phyloP scores from a whole-genome alignment of 2,329 filamentous ascomycete genomes.

The Fusarium torreyae region DNA sequence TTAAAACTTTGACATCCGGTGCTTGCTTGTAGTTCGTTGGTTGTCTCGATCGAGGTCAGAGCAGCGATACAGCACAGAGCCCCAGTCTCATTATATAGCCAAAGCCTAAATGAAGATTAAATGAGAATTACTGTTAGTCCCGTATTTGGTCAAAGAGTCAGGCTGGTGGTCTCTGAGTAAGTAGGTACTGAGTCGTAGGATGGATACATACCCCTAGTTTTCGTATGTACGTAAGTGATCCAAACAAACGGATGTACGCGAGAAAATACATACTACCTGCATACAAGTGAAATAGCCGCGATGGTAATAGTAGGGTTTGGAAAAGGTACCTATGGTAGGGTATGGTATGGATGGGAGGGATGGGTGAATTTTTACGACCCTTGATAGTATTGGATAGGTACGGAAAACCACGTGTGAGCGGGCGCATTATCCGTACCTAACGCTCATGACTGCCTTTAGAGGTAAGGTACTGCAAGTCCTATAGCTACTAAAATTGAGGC shows the following conservation, averaged over 20 bases:
- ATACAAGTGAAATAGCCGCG: conserved; percentile 32
- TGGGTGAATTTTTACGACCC: conserved; percentile 23
- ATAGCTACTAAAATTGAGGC: conserved; percentile 6
- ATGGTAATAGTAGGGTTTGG: not conserved
- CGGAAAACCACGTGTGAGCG: conserved; percentile 36
- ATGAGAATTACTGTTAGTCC: too few relatives aligned
- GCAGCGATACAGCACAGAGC: not conserved
- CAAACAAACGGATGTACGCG: conserved; percentile 36
- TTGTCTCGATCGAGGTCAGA: not conserved
- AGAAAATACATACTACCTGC: conserved; percentile 24
- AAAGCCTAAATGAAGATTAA: not conserved
- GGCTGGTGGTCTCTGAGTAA: conserved; percentile 19
- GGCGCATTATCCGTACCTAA: conserved; percentile 30
- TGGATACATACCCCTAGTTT: conserved; percentile 23
- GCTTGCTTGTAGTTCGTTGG: not conserved
- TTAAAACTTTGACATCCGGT: conserved; percentile 24
- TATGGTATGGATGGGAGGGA: conserved; percentile 10
- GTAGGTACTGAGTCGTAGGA: conserved; percentile 25
- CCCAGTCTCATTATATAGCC: conserved; percentile 6
- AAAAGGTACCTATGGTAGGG: too few relatives aligned
- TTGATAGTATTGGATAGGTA: conserved; percentile 24
- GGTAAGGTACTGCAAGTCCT: conserved; percentile 27
- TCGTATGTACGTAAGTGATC: not conserved
- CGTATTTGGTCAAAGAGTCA: not conserved
- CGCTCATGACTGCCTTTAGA: conserved; percentile 43